Evolutionary conservation across 1,284 basidiomycete species (phyloP).

Genomic region (Ganoderma lucidum): DNA sequence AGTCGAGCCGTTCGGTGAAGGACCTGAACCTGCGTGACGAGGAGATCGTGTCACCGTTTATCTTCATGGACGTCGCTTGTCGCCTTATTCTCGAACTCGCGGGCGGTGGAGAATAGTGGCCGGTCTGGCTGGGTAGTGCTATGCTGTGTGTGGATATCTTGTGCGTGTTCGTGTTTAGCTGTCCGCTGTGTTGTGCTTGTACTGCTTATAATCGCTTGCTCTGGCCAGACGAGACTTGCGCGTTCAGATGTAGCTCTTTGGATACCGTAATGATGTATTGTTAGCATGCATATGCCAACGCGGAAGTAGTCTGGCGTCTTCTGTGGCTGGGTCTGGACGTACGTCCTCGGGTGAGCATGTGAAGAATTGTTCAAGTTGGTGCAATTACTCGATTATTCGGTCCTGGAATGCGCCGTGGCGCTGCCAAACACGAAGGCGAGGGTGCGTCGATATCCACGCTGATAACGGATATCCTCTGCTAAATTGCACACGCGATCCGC

Average conservation of each 20-base stretch:
- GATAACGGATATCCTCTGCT: conserved; percentile 4
- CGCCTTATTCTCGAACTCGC: conserved; percentile 82
- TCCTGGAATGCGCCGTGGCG: conserved; percentile 8
- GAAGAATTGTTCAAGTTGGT: conserved; percentile 9
- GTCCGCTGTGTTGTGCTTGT: conserved; percentile 34
- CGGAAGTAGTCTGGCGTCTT: conserved; percentile 22
- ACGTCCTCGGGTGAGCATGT: conserved; percentile 16
- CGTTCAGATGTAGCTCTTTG: conserved; percentile 34
- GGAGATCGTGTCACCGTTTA: conserved; percentile 90
- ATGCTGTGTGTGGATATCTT: conserved; percentile 20
- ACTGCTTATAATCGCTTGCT: conserved; percentile 33
- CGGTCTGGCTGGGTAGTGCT: not conserved
- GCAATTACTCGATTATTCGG: not conserved
- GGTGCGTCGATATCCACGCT: conserved; percentile 16
- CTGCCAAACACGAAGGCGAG: conserved; percentile 11
- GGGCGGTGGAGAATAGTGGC: conserved; percentile 55
- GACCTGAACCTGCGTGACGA: conserved; percentile 65
- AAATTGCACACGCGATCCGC: conserved; percentile 7
- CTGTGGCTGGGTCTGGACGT: conserved; percentile 16
- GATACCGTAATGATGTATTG: conserved; percentile 27
- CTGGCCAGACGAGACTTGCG: conserved; percentile 23
- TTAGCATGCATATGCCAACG: conserved; percentile 21
- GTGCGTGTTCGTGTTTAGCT: conserved; percentile 34
- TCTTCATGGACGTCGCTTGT: conserved; percentile 97
- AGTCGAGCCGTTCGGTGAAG: conserved; percentile 57